phyloP scores from a whole-genome alignment of 1,284 basidiomycete species.

The Moesziomyces parantarcticus region DNA sequence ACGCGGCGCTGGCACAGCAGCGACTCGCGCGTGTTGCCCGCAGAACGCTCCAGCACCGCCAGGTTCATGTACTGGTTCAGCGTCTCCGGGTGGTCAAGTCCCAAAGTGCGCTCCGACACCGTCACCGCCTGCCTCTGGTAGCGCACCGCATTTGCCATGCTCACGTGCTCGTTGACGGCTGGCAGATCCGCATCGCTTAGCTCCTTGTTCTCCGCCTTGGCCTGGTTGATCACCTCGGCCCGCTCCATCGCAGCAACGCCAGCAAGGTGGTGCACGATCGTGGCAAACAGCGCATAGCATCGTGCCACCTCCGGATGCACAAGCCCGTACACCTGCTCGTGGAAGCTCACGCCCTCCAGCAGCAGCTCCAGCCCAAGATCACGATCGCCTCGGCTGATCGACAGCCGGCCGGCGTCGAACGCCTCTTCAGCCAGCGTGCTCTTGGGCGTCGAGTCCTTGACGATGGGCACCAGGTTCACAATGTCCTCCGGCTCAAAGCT shows the following conservation, averaged over 20 bases:
- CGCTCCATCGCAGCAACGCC: slow-evolving; percentile 43
- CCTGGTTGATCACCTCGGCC: slow-evolving; percentile 49
- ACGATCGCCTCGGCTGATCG: slow-evolving; percentile 70
- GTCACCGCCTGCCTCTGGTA: slow-evolving; percentile 73
- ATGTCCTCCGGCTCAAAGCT: slow-evolving; percentile 72
- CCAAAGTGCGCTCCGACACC: slow-evolving; percentile 72
- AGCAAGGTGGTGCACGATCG: slow-evolving; percentile 69
- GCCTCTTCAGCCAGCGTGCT: slow-evolving; percentile 72
- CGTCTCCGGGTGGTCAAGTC: slow-evolving; percentile 72
- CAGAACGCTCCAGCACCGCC: slow-evolving; percentile 72
- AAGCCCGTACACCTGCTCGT: slow-evolving; percentile 73
- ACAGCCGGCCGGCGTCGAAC: slow-evolving; percentile 71
- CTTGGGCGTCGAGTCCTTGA: slow-evolving; percentile 71
- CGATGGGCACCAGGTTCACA: slow-evolving; percentile 71
- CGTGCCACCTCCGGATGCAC: slow-evolving; percentile 73
- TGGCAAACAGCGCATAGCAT: slow-evolving; percentile 72
- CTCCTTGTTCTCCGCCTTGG: slow-evolving; percentile 51
- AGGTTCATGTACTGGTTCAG: slow-evolving; percentile 73
- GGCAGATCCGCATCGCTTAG: slow-evolving; percentile 46
- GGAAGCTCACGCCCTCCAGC: slow-evolving; percentile 72
- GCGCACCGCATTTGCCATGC: slow-evolving; percentile 69
- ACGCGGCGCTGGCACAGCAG: slow-evolving; percentile 72
- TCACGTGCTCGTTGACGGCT: slow-evolving; percentile 66
- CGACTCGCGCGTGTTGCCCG: slow-evolving; percentile 68
- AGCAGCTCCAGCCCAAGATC: slow-evolving; percentile 72